Evolutionary conservation across 768 basidiomycete species (phyloP).

Genomic region (Collybia sp.): DNA sequence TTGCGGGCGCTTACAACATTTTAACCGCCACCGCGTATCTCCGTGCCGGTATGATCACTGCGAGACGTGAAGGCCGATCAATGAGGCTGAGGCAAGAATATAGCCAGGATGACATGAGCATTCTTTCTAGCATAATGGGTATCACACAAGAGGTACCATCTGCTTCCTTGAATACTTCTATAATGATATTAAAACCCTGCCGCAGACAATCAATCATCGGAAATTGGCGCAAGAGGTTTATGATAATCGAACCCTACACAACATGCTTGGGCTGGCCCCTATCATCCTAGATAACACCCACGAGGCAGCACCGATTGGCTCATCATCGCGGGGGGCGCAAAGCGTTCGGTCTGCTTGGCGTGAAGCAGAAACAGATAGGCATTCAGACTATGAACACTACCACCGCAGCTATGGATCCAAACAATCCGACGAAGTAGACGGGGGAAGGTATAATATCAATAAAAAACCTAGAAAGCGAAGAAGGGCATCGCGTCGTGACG

Average conservation of each 20-base stretch:
- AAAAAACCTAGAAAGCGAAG: slow-evolving; percentile 45
- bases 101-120: slow-evolving; percentile 66
- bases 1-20: slow-evolving; percentile 78
- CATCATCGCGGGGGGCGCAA: slow-evolving; percentile 9
- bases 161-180: slow-evolving; percentile 1
- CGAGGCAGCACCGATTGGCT: slow-evolving; percentile 5
- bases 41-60: slow-evolving; percentile 56
- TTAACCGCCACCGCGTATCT: slow-evolving; percentile 72
- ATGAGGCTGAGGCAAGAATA: slow-evolving; percentile 35
- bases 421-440: slow-evolving; percentile 33
- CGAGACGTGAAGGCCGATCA: slow-evolving; percentile 48
- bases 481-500: slow-evolving; percentile 32
- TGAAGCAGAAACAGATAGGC: slow-evolving; percentile 28
- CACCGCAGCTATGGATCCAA: slow-evolving; percentile 1
- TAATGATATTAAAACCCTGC: slow-evolving; percentile 3
- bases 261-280: slow-evolving; percentile 34
- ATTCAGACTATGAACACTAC: slow-evolving; percentile 17
- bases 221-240: slow-evolving; percentile 67
- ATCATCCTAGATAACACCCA: slow-evolving; percentile 23
- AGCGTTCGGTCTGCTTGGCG: slow-evolving; percentile 34
- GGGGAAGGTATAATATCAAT: slow-evolving; percentile 53
- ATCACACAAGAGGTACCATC: slow-evolving; percentile 79
- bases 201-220: slow-evolving; percentile 72
- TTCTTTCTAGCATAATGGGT: slow-evolving; percentile 75
- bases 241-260: slow-evolving; percentile 52